Evolutionary conservation across 2,329 filamentous ascomycete species (phyloP).

Genomic region (Paecilomyces sp.): DNA sequence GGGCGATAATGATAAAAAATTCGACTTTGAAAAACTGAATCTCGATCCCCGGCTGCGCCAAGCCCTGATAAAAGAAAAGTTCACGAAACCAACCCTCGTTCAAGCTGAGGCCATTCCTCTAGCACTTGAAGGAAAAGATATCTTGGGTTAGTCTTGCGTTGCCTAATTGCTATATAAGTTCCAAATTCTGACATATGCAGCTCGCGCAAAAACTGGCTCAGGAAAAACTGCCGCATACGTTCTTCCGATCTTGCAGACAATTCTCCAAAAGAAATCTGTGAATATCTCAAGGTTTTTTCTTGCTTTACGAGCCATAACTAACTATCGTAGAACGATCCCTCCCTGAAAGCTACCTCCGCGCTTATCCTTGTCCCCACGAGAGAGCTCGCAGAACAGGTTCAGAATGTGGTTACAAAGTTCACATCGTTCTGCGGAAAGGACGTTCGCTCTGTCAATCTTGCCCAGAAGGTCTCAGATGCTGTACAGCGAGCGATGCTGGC

Average conservation of each 20-base stretch:
- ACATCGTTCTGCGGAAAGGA: constrained; percentile 79
- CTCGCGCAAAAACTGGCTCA: constrained; percentile 88
- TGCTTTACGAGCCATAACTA: constrained; percentile 2
- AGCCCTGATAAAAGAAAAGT: constrained; percentile 76
- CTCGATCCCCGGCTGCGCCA: constrained; percentile 82
- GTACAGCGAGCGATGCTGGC: constrained; percentile 83
- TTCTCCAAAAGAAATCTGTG: constrained; percentile 70
- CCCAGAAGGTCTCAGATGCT: constrained; percentile 80
- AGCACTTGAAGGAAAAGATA: constrained; percentile 78
- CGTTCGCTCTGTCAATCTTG: constrained; percentile 74
- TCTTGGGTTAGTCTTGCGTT: constrained; percentile 50
- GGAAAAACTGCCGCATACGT: constrained; percentile 97
- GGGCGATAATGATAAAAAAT: constrained; percentile 23
- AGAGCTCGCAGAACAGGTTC: constrained; percentile 88
- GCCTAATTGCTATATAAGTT: background rate
- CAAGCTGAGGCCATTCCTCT: constrained; percentile 84
- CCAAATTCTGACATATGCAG: constrained; percentile 29
- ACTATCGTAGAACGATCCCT: constrained; percentile 23
- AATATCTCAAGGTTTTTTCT: constrained; percentile 2
- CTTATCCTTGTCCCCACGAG: constrained; percentile 90
- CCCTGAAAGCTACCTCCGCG: constrained; percentile 53
- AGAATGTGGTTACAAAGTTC: constrained; percentile 68
- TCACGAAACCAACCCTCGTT: constrained; percentile 78
- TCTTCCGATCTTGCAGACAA: constrained; percentile 76
- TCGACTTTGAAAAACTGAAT: constrained; percentile 66